Evolutionary conservation across 306 rosid species (phyloP).

Genomic region (Acacia melanoxylon): DNA sequence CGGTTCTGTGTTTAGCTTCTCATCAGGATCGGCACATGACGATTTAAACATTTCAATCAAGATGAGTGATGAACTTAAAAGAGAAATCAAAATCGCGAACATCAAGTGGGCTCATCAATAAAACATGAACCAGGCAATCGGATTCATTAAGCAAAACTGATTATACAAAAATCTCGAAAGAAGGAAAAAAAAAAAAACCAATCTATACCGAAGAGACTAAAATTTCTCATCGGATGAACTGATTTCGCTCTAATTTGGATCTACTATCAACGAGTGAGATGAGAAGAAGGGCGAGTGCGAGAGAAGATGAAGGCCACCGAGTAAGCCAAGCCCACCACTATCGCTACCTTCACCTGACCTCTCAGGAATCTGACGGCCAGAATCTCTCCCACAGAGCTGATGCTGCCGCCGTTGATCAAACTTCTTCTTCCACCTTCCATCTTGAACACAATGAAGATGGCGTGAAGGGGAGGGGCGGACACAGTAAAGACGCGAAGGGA

Average conservation of each 20-base stretch:
- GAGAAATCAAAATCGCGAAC: neutral
- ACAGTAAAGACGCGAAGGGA: too few relatives aligned
- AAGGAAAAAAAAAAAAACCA: neutral
- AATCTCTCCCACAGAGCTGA: conserved; percentile 20
- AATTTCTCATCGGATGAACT: neutral
- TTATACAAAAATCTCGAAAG: conserved; percentile 22
- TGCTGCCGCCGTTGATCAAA: conserved; percentile 39
- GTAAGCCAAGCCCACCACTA: conserved; percentile 61
- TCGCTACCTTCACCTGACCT: conserved; percentile 67
- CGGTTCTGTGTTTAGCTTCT: neutral
- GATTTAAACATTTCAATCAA: neutral
- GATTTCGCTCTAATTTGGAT: neutral
- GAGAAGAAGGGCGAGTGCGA: conserved; percentile 13
- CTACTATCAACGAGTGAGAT: neutral
- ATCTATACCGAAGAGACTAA: too few relatives aligned
- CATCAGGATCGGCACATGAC: neutral
- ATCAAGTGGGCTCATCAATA: neutral
- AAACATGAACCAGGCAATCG: neutral
- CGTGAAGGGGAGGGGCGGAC: too few relatives aligned
- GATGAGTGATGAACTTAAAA: neutral
- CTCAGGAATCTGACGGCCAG: conserved; percentile 67
- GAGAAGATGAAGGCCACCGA: conserved; percentile 71
- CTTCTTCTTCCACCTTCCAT: conserved; percentile 46
- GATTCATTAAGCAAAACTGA: conserved; percentile 21
- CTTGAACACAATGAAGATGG: neutral